Conservation (phyloP, 768 basidiomycete species). For the Xerocomus brunneocitrinus region DNA sequence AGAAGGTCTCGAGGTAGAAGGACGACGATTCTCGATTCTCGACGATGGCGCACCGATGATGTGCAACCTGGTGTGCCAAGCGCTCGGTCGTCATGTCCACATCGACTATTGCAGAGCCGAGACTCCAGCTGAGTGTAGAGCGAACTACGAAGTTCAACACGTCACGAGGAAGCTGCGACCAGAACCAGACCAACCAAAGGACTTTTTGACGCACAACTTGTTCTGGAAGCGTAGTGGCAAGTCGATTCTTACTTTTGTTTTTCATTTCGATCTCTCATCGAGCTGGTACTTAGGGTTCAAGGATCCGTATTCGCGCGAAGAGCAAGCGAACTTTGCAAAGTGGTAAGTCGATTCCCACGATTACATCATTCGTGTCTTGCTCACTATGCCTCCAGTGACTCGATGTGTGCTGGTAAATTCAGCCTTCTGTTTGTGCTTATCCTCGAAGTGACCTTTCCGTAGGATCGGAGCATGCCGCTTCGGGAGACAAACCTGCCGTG, state of each 20-base stretch:
- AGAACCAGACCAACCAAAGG: conserved; percentile 44
- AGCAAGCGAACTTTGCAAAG: conserved; percentile 47
- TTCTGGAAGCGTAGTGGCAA: conserved; percentile 55
- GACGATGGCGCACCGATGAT: conserved; percentile 61
- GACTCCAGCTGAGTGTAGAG: conserved; percentile 31
- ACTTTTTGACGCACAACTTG: conserved; percentile 50
- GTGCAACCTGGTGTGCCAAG: conserved; percentile 50
- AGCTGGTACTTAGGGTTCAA: conserved; percentile 44
- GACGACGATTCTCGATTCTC: conserved; percentile 46
- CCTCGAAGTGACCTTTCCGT: neutral
- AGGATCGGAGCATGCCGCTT: conserved; percentile 50
- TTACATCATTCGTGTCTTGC: neutral
- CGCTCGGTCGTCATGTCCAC: conserved; percentile 51
- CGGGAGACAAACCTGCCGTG: conserved; percentile 33
- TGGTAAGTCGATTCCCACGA: conserved; percentile 36
- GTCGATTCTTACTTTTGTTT: conserved; percentile 5
- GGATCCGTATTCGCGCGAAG: conserved; percentile 58
- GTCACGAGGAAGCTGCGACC: conserved; percentile 38
- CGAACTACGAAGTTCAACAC: conserved; percentile 43
- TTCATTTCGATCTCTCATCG: neutral
- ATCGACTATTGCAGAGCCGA: conserved; percentile 50
- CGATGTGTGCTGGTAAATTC: conserved; percentile 45
- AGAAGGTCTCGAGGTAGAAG: conserved; percentile 44
- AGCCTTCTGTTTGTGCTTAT: neutral
- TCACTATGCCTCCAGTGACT: conserved; percentile 35